Evolutionary conservation across 306 rosid genomes (phyloP).

Genomic region (Prunus salicina): DNA sequence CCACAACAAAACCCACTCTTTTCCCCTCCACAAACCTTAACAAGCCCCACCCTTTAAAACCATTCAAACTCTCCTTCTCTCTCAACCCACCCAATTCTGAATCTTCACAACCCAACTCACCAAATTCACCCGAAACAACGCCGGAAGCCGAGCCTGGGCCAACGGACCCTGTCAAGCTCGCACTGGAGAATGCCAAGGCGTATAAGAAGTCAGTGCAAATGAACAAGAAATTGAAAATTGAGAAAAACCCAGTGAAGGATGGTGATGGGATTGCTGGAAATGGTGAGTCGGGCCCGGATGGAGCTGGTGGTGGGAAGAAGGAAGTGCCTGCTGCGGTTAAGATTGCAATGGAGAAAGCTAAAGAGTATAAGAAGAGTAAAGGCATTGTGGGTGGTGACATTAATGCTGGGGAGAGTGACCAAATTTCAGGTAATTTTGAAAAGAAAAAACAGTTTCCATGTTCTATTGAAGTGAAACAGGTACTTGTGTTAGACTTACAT

Average conservation of each 20-base stretch:
- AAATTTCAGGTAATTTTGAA: constrained; percentile 35
- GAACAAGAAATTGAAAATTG: constrained; percentile 20
- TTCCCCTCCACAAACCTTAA: constrained; percentile 26
- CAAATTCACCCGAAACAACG: constrained; percentile 26
- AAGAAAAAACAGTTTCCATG: no score
- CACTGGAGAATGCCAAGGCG: constrained; percentile 60
- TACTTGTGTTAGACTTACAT: background rate
- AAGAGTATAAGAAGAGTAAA: constrained; percentile 45
- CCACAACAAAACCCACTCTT: constrained; percentile 31
- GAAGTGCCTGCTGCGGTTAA: constrained; percentile 44
- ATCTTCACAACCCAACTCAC: constrained; percentile 32
- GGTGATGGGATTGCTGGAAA: constrained; percentile 20
- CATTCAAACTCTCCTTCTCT: constrained; percentile 35
- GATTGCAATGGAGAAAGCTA: constrained; percentile 62
- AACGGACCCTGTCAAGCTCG: constrained; percentile 59
- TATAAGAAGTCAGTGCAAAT: constrained; percentile 39
- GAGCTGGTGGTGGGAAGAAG: constrained; percentile 24
- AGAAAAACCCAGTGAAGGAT: constrained; percentile 27
- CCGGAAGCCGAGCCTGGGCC: constrained; percentile 26
- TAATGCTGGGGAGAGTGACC: background rate
- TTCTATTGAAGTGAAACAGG: no score
- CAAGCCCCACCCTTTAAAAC: constrained; percentile 28
- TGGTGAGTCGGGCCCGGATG: constrained; percentile 14
- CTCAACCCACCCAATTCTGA: constrained; percentile 33
- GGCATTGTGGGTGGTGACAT: constrained; percentile 17